These are phyloP conservation scores for Amanita pseudoporphyria DNA, from an alignment of 768 basidiomycete genomes.

Conservation along the genomic window DNA sequence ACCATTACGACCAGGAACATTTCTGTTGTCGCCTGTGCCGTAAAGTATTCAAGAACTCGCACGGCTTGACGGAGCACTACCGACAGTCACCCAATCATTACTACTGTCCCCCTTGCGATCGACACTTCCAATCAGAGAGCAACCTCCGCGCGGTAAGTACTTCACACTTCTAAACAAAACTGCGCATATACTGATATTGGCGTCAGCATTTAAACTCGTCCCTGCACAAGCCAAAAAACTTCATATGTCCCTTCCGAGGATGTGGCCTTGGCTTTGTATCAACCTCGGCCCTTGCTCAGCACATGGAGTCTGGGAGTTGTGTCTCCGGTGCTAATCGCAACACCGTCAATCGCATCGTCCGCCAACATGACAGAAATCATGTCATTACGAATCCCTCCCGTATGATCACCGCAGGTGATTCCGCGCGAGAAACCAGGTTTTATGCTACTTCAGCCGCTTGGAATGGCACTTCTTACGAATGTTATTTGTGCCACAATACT, in stretches of 20 bases:
- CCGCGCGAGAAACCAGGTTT: constrained; percentile 9
- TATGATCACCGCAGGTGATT: constrained; percentile 29
- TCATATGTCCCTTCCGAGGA: constrained; percentile 26
- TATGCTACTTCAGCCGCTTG: constrained; percentile 26
- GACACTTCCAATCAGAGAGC: constrained; percentile 29
- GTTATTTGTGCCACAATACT: constrained; percentile 15
- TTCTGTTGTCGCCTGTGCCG: constrained; percentile 32
- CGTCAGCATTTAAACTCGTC: constrained; percentile 44
- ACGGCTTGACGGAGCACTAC: constrained; percentile 38
- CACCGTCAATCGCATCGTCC: constrained; percentile 32
- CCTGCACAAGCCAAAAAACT: constrained; percentile 30
- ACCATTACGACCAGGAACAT: constrained; percentile 34
- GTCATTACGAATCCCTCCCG: constrained; percentile 48
- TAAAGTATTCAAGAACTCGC: constrained; percentile 28
- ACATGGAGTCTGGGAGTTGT: constrained; percentile 56
- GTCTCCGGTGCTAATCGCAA: constrained; percentile 34
- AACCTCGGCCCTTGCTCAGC: constrained; percentile 46
- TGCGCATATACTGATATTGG: constrained; percentile 1
- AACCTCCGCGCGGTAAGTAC: constrained; percentile 22
- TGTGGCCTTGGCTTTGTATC: constrained; percentile 43
- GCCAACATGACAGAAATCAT: constrained; percentile 31
- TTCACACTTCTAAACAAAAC: neutral
- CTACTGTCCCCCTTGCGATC: constrained; percentile 38
- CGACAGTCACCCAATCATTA: constrained; percentile 29
- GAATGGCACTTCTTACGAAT: constrained; percentile 47